Percentiles rank a stretch among this genome's conserved stretches.
These are phyloP conservation scores for Fusarium redolens DNA, from an alignment of 2,329 filamentous ascomycete genomes.

Conservation along the genomic window DNA sequence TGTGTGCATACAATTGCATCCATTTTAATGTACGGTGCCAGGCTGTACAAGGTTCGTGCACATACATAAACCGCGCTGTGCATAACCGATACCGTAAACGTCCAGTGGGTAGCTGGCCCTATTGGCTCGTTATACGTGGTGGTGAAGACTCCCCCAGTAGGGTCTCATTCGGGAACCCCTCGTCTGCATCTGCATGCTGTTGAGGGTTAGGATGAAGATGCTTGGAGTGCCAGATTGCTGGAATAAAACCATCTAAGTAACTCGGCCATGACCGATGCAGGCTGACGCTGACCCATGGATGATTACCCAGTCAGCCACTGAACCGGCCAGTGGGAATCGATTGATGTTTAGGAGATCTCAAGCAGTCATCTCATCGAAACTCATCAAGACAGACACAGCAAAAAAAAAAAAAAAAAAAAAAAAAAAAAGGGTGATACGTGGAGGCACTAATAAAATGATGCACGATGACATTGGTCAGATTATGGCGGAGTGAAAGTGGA, in stretches of 20 bases:
- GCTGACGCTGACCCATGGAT: constrained; percentile 22
- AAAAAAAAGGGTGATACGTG: background rate
- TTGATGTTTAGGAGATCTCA: constrained; percentile 25
- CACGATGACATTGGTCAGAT: background rate
- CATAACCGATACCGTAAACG: constrained; percentile 31
- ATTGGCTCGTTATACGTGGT: constrained; percentile 22
- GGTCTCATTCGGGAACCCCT: constrained; percentile 40
- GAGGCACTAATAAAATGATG: background rate
- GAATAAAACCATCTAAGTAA: constrained; percentile 26
- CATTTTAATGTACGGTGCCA: background rate
- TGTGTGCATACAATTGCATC: constrained; percentile 25
- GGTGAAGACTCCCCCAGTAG: constrained; percentile 16
- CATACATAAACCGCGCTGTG: constrained; percentile 23
- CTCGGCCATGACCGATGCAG: constrained; percentile 44
- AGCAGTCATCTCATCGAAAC: constrained; percentile 7
- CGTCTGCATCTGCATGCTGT: constrained; percentile 25
- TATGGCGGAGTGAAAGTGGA: background rate
- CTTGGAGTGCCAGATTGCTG: constrained; percentile 36
- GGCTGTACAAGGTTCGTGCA: constrained; percentile 27
- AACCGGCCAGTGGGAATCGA: constrained; percentile 34
- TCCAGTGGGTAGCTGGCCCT: constrained; percentile 21
- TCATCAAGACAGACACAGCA: constrained; percentile 17
- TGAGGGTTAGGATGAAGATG: background rate
- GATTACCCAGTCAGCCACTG: constrained; percentile 40
- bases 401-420: constrained; percentile 7